A percentile compares a stretch with the other conserved stretches of the same genome.
Evolutionary conservation across 2,329 filamentous ascomycete genomes (phyloP).

Genomic region (Claviceps pazoutovae): DNA sequence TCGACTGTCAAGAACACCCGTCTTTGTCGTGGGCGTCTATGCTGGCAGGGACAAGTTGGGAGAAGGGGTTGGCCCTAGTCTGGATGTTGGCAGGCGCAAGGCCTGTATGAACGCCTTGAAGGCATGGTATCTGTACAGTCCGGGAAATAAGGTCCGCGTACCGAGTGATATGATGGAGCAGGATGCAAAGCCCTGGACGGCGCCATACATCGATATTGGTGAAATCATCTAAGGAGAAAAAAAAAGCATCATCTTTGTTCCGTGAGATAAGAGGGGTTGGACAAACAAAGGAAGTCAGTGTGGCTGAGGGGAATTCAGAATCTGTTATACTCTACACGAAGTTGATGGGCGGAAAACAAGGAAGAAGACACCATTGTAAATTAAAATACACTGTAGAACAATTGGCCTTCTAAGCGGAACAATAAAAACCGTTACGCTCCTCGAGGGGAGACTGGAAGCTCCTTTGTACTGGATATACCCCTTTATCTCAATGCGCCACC

Average conservation of each 20-base stretch:
- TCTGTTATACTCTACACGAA: not conserved
- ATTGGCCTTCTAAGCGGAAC: conserved; percentile 6
- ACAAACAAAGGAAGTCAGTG: not conserved
- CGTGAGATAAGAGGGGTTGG: not conserved
- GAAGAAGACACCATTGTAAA: conserved; percentile 17
- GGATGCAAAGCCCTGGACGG: conserved; percentile 48
- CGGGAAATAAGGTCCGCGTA: conserved; percentile 47
- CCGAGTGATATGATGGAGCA: conserved; percentile 56
- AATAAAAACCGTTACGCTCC: no score
- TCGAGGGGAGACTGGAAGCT: no score
- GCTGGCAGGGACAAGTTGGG: conserved; percentile 83
- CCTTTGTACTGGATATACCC: no score
- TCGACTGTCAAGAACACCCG: conserved; percentile 67
- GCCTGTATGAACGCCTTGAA: conserved; percentile 80
- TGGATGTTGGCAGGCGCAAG: conserved; percentile 63
- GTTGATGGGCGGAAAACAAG: not conserved
- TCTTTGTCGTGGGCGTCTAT: conserved; percentile 89
- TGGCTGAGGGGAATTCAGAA: not conserved
- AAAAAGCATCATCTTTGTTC: not conserved
- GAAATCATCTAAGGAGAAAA: conserved; percentile 41
- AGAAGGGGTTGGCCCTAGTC: conserved; percentile 67
- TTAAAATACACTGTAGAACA: conserved; percentile 26
- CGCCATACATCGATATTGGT: conserved; percentile 55
- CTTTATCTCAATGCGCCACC: no score
- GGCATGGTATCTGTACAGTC: conserved; percentile 92